Evolutionary conservation across 2,329 filamentous ascomycete species (phyloP), one percentile per base, ranked within the genome.

Genomic region (Aspergillus costaricaensis): DNA sequence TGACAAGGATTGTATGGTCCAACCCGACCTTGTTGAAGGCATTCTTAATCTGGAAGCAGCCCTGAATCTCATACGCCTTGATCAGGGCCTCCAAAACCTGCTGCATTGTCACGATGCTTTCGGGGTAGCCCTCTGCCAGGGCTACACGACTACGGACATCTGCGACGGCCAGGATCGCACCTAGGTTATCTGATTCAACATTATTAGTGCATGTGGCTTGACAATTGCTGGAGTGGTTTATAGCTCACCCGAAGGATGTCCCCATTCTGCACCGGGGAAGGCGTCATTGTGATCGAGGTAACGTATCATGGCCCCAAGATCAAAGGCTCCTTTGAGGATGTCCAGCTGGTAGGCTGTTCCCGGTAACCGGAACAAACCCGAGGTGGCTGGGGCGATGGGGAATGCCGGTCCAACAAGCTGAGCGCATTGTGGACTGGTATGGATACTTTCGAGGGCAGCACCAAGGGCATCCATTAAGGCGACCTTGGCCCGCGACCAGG

Each of bases 61-160:
- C 78, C 57, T 80, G 78, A 57, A 80, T 76, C 61, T 80, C 78
- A 56, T 80, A 79, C 1, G 77, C 72, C 60, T 79, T 80, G 61
- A 79, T 75, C 41, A 76, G 36, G 3, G 73, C 74, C 4, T 57
- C 59, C 7, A 79, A 65, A 2, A 79, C 51, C 2, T 68, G 70
- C 4, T 66, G 59, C 51, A 79, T 70, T 2, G 73, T 79, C 38
- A 77, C 49, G 4, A n/a, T 67, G 39, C 19, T 44, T 9, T 17
- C 59, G 4, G 32, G 43, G 30, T 44, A 36, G 49, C 39, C 38
- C 1, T 41, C 58, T 14, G 60, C 51, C 3, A 54, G 50, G 8
- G 60, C 50, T 17, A 57, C 44, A 5, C 70, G 71, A 51, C 64
- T 67, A 6, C 75, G 62, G 68, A 69, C 71, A 57, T 79, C 77